Conservation (phyloP, 768 basidiomycete species). For the Cyclocybe aegerita region DNA sequence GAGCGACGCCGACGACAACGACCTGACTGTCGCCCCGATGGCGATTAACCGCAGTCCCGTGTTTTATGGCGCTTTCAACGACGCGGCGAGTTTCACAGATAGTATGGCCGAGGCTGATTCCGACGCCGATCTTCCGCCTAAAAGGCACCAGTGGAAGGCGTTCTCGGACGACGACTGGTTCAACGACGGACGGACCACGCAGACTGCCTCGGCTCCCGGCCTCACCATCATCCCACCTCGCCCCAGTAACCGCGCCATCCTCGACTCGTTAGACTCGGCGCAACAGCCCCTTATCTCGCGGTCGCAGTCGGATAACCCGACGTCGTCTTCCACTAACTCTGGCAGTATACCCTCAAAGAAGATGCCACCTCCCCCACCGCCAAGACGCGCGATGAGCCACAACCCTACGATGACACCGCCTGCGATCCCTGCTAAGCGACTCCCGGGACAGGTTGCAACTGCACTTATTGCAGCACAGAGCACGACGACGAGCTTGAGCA, state of each 20-base stretch:
- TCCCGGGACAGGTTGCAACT: too few species aligned
- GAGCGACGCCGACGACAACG: slow-evolving; percentile 47
- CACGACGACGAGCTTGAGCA: too few species aligned
- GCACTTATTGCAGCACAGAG: too few species aligned
- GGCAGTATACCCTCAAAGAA: slow-evolving; percentile 34
- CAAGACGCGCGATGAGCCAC: slow-evolving; percentile 41
- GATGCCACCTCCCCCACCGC: slow-evolving; percentile 66
- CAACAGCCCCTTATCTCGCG: slow-evolving; percentile 23
- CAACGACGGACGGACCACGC: slow-evolving; percentile 2
- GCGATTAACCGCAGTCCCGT: slow-evolving; percentile 39
- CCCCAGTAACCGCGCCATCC: slow-evolving; percentile 9
- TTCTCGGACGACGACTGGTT: slow-evolving; percentile 18
- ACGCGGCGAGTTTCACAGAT: slow-evolving; percentile 40
- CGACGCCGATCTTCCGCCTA: slow-evolving; percentile 1
- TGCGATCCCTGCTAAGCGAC: slow-evolving; percentile 37
- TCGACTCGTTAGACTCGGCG: slow-evolving; percentile 16
- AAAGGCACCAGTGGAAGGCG: slow-evolving; percentile 8
- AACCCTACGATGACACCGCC: slow-evolving; percentile 29
- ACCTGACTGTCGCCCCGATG: slow-evolving; percentile 46
- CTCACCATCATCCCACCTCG: slow-evolving; percentile 2
- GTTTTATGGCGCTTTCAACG: slow-evolving; percentile 44
- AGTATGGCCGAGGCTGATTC: slow-evolving; percentile 31
- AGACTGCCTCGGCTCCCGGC: slow-evolving; percentile 3
- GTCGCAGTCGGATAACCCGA: slow-evolving; percentile 20
- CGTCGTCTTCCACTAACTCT: slow-evolving; percentile 1